phyloP scores from a whole-genome alignment of 2,329 filamentous ascomycete genomes.

The Phaeosphaeria sp. region DNA sequence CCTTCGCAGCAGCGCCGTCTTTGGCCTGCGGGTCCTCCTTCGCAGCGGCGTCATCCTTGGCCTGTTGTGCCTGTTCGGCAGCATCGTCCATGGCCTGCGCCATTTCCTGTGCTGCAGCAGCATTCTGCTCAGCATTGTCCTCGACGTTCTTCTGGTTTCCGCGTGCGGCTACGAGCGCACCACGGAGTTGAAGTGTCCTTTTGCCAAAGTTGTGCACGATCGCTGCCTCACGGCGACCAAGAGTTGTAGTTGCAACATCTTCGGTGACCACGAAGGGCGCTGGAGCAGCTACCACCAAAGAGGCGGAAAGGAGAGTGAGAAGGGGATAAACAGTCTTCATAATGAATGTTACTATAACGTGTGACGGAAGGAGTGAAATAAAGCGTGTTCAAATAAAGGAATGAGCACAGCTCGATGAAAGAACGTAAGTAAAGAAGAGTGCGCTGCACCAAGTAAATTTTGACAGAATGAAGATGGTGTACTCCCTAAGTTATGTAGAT shows the following conservation, averaged over 20 bases:
- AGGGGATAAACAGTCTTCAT: constrained; percentile 45
- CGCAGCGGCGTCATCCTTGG: constrained; percentile 4
- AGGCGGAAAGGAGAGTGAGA: constrained; percentile 43
- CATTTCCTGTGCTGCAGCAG: constrained; percentile 5
- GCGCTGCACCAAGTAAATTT: constrained; percentile 40
- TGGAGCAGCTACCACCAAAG: constrained; percentile 41
- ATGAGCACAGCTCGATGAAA: constrained; percentile 46
- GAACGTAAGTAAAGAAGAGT: constrained; percentile 37
- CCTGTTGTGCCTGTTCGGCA: constrained; percentile 4
- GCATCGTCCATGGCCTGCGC: constrained; percentile 6
- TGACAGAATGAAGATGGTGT: constrained; percentile 25
- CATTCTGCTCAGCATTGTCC: constrained; percentile 11
- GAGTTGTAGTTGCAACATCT: constrained; percentile 29
- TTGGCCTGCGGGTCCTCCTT: background rate
- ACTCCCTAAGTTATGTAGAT: constrained; percentile 13
- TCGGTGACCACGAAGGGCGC: constrained; percentile 39
- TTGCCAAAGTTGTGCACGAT: constrained; percentile 33
- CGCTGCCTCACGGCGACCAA: constrained; percentile 27
- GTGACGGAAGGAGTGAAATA: constrained; percentile 26
- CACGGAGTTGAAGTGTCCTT: constrained; percentile 33
- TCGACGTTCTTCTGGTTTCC: constrained; percentile 14
- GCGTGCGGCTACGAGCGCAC: constrained; percentile 30
- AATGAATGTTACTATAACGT: constrained; percentile 20
- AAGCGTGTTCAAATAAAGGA: constrained; percentile 30
- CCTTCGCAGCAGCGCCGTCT: background rate